Percentiles rank a stretch among this genome's conserved stretches.
Conservation (phyloP, 257 asterid genomes). For the Lantana camara region DNA sequence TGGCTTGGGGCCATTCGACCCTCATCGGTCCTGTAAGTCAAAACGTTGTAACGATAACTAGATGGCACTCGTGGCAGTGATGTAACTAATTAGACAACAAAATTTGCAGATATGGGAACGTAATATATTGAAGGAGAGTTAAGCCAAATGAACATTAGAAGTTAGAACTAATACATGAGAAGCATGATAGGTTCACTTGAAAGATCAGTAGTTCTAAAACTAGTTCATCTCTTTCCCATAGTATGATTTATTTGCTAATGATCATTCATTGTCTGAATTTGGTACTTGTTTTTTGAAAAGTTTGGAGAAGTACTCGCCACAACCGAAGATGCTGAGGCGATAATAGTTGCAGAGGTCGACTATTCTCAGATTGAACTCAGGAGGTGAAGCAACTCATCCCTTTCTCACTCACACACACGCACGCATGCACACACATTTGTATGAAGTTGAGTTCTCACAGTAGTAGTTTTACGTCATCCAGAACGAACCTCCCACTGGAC, state of each 20-base stretch:
- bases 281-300: conserved; percentile 40
- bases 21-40: conserved; percentile 90
- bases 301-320: conserved; percentile 91
- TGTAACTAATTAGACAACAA: neutral
- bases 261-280: neutral
- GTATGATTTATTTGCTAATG: neutral
- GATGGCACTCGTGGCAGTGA: too few species aligned
- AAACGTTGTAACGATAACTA: too few species aligned
- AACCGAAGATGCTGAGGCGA: conserved; percentile 82
- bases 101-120: neutral
- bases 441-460: neutral
- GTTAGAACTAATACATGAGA: neutral
- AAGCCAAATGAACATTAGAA: neutral
- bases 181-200: neutral
- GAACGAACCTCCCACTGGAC: conserved; percentile 84
- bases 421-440: neutral
- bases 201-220: conserved; percentile 5
- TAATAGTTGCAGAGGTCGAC: conserved; percentile 75
- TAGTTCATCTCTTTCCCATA: neutral
- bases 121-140: too few species aligned
- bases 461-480: conserved; percentile 25
- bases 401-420: neutral
- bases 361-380: conserved; percentile 74
- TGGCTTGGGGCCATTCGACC: conserved; percentile 98
- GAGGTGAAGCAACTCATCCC: conserved; percentile 47